These are phyloP conservation scores for Ascochyta rabiei DNA, from an alignment of 2,329 filamentous ascomycete genomes.

Conservation along the genomic window DNA sequence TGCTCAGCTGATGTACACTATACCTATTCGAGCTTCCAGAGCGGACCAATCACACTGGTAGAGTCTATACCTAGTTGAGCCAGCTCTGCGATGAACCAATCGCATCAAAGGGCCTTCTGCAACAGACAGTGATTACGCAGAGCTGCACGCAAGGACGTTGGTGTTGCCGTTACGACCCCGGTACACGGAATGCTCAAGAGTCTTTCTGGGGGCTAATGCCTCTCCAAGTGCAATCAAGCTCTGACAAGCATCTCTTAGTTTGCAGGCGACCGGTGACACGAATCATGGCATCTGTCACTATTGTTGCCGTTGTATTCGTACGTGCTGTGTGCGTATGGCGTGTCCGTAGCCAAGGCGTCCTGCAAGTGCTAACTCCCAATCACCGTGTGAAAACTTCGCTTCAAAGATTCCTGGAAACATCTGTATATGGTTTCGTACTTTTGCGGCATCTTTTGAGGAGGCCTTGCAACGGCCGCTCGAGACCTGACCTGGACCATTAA, in stretches of 20 bases:
- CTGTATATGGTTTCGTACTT: background rate
- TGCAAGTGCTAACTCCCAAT: background rate
- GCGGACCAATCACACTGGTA: constrained; percentile 27
- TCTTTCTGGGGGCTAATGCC: background rate
- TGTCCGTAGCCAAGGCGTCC: background rate
- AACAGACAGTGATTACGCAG: too few relatives aligned
- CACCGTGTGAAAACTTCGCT: background rate
- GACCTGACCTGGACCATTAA: background rate
- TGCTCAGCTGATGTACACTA: constrained; percentile 2
- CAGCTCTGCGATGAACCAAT: constrained; percentile 11
- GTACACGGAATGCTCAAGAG: too few relatives aligned
- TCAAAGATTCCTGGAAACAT: background rate
- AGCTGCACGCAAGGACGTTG: too few relatives aligned
- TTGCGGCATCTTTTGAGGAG: background rate
- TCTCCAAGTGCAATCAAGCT: constrained; percentile 1
- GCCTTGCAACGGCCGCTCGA: background rate
- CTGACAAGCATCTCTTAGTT: constrained; percentile 7
- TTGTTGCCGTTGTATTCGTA: background rate
- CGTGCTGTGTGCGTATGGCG: background rate
- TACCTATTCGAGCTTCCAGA: constrained; percentile 19
- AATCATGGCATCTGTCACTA: background rate
- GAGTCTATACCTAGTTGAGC: constrained; percentile 1
- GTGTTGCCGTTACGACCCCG: too few relatives aligned
- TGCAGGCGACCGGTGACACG: background rate
- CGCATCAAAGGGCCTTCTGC: background rate